phyloP scores from a whole-genome alignment of 352 stramenopile species.

The Pythium phragmitis region DNA sequence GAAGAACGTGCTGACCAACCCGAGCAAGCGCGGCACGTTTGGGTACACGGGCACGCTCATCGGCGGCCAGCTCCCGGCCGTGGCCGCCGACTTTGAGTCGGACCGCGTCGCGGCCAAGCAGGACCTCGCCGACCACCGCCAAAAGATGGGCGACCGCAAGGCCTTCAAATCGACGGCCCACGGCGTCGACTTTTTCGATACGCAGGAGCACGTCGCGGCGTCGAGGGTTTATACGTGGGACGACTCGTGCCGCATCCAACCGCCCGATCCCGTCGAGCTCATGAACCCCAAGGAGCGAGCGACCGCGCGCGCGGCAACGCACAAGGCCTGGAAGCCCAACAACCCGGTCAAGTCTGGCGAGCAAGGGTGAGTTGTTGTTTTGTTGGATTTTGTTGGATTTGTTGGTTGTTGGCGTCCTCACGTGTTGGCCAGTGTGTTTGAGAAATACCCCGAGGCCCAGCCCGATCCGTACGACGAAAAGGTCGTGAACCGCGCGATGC shows the following conservation, averaged over 20 bases:
- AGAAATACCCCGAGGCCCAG: constrained; percentile 63
- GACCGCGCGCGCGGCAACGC: constrained; percentile 44
- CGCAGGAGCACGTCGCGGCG: constrained; percentile 67
- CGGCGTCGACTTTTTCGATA: constrained; percentile 71
- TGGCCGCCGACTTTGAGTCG: constrained; percentile 67
- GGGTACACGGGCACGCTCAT: constrained; percentile 75
- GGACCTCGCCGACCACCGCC: constrained; percentile 42
- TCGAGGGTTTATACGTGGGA: constrained; percentile 65
- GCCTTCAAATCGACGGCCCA: constrained; percentile 70
- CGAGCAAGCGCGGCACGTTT: constrained; percentile 62
- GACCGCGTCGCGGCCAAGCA: constrained; percentile 34
- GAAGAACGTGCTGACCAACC: constrained; percentile 68
- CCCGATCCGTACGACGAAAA: constrained; percentile 75
- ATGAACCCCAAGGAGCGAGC: constrained; percentile 79
- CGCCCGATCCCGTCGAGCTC: constrained; percentile 48
- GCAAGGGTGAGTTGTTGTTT: constrained; percentile 34
- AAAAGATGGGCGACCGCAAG: constrained; percentile 64
- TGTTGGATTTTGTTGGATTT: background rate
- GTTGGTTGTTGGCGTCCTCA: background rate
- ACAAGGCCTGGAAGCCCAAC: constrained; percentile 69
- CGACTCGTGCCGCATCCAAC: constrained; percentile 61
- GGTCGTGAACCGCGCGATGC: constrained; percentile 71
- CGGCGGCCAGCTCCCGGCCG: constrained; percentile 42
- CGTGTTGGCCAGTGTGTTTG: constrained; percentile 40
- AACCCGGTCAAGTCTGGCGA: constrained; percentile 65